A percentile compares a stretch with the other conserved stretches of the same genome.
These are phyloP conservation scores for Candida sanyaensis DNA, from an alignment of 1,139 yeast species.

Conservation along the genomic window DNA sequence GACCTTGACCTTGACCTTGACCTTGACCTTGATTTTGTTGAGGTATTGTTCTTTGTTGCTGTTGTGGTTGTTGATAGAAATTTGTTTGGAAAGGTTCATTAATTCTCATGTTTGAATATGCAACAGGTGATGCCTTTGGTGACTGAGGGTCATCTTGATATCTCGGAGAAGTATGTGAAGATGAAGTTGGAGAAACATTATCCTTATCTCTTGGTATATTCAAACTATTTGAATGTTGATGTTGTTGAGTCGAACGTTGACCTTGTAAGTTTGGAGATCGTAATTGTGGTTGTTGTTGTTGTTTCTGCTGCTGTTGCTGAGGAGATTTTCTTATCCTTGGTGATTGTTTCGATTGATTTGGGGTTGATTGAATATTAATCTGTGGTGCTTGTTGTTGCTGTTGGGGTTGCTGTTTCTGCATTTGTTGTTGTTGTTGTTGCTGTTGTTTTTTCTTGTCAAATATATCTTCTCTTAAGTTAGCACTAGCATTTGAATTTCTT, in stretches of 20 bases:
- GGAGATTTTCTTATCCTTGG: slow-evolving; percentile 1
- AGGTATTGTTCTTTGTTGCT: background rate
- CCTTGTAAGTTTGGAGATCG: slow-evolving; percentile 2
- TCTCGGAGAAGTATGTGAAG: slow-evolving; percentile 32
- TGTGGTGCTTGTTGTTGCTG: slow-evolving; percentile 7
- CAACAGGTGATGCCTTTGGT: slow-evolving; percentile 42
- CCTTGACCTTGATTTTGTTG: slow-evolving; percentile 4
- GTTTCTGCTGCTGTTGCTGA: slow-evolving; percentile 11
- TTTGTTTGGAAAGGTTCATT: slow-evolving; percentile 7
- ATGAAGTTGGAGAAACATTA: slow-evolving; percentile 36
- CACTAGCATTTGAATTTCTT: slow-evolving; percentile 8
- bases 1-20: slow-evolving; percentile 5
- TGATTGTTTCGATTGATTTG: slow-evolving; percentile 1
- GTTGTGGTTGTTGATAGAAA: slow-evolving; percentile 5
- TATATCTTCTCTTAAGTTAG: slow-evolving; percentile 45
- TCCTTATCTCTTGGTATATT: slow-evolving; percentile 11
- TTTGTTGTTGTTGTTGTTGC: slow-evolving; percentile 11
- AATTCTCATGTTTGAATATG: slow-evolving; percentile 18
- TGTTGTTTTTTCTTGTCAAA: slow-evolving; percentile 26
- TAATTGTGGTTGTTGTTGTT: slow-evolving; percentile 1
- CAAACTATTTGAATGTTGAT: background rate
- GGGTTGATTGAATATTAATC: background rate
- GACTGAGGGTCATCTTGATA: slow-evolving; percentile 43
- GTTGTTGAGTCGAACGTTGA: slow-evolving; percentile 1
- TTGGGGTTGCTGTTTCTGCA: slow-evolving; percentile 3